Base-by-base conservation (phyloP, 257 asterid species). In the Nicotiana tabacum region DNA sequence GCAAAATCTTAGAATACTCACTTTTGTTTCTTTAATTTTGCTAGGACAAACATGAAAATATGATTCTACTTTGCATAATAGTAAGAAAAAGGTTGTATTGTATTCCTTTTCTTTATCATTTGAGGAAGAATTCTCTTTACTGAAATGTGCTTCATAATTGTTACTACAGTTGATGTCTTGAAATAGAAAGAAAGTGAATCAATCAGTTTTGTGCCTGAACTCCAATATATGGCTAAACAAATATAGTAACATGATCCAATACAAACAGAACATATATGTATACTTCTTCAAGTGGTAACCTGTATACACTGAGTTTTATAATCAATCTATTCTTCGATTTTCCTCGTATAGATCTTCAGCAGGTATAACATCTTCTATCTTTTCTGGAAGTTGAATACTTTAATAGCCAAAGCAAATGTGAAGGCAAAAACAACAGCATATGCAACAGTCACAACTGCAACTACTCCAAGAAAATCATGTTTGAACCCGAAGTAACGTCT, bases 301-400 rank as follows among this genome's bases (percentile, higher is more conserved):
- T 18, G 56, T 35, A 37, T 68, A 66, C 5, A 65, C 10, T 21
- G 5, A 65, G 39, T 29, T 65, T 65, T 65, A 66, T 66, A 4
- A 53, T 13, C 58, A 13, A 30, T 4, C 69, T 11, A 13, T 64
- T 64, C 37, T 27, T 64, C 21, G 30, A 30, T 30, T 30, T 29
- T 13, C 21, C 29, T 67, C 29, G 1, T 64, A 30, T 7, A 67
- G 51, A 16, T 66, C 8, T 16, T 67, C 6, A 32, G 4, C 48
- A 61, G 68, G 35, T 33, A 66, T 43, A 29, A 18, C 53, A 8
- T 78, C 51, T 29, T 68, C 66, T 67, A 92, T 67, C 95, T 86
- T 65, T 83, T 92, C 68, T 93, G 93, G 88, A 89, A 91, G 79
- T 91, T 93, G 85, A 93, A 87, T 5, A 85, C 58, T 89, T 81